A percentile compares a stretch with the other conserved stretches of the same genome.
Evolutionary conservation across 352 stramenopile genomes (phyloP).

Genomic region (Phytophthora cryptogea): DNA sequence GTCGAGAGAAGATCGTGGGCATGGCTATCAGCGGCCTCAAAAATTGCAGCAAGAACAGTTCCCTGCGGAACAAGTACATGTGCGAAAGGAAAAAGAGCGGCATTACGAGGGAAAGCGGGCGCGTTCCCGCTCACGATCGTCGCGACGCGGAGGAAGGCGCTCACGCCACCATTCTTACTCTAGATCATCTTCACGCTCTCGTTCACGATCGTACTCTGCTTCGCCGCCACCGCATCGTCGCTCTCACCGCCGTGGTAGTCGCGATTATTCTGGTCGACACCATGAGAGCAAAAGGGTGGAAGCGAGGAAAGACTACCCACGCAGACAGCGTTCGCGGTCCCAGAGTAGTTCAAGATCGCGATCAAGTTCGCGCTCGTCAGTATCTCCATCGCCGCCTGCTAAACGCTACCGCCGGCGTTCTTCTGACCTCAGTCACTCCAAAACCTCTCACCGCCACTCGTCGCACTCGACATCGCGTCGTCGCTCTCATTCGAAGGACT

Average conservation of each 20-base stretch:
- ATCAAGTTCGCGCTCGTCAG: constrained; percentile 41
- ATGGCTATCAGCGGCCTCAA: constrained; percentile 13
- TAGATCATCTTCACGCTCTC: constrained; percentile 44
- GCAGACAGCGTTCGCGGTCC: constrained; percentile 35
- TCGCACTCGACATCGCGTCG: constrained; percentile 25
- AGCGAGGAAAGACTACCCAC: constrained; percentile 25
- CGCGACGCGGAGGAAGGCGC: constrained; percentile 28
- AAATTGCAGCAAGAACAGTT: constrained; percentile 17
- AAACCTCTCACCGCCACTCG: constrained; percentile 27
- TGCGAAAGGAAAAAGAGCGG: constrained; percentile 17
- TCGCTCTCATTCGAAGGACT: constrained; percentile 31
- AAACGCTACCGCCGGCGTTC: constrained; percentile 38
- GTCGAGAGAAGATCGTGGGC: constrained; percentile 29
- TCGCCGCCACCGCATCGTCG: constrained; percentile 29
- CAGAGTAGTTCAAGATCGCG: constrained; percentile 42
- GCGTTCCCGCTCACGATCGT: constrained; percentile 43
- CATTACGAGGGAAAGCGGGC: constrained; percentile 28
- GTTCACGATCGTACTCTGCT: constrained; percentile 42
- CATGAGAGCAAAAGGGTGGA: constrained; percentile 22
- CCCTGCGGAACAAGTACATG: constrained; percentile 1
- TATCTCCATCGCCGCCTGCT: constrained; percentile 26
- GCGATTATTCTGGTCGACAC: constrained; percentile 23
- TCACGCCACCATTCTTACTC: constrained; percentile 42
- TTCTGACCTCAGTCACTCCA: constrained; percentile 22
- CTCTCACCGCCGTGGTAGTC: constrained; percentile 29